Evolutionary conservation across 805 yeast genomes (phyloP).

Genomic region (Saccharomycopsis oosterbeekiorum): DNA sequence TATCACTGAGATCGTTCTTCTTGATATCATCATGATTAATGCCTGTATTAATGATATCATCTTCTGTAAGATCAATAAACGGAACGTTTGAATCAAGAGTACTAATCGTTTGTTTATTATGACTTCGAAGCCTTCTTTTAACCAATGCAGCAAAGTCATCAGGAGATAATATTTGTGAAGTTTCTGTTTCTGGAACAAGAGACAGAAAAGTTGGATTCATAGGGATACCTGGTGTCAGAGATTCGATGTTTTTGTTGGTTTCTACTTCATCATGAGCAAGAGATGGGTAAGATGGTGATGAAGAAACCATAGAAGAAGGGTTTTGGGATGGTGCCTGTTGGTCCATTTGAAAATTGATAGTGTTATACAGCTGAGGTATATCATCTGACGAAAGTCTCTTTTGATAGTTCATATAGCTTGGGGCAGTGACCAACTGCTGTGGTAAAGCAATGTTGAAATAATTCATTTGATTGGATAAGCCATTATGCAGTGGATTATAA

Average conservation of each 20-base stretch:
- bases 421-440: background rate
- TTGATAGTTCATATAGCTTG: background rate
- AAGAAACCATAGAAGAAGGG: background rate
- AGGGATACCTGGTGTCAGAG: background rate
- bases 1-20: background rate
- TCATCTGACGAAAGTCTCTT: background rate
- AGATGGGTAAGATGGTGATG: background rate
- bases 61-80: background rate
- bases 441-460: background rate
- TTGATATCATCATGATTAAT: background rate
- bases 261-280: background rate
- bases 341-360: background rate
- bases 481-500: background rate
- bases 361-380: background rate
- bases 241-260: background rate
- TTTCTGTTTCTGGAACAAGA: background rate
- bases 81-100: background rate
- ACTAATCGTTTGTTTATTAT: background rate
- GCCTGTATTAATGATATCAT: background rate
- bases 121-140: background rate
- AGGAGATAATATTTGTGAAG: background rate
- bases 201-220: background rate
- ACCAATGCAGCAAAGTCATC: background rate
- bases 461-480: background rate
- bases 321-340: background rate